Evolutionary conservation across 2,329 filamentous ascomycete genomes (phyloP).

Genomic region (Xylaria sp.): DNA sequence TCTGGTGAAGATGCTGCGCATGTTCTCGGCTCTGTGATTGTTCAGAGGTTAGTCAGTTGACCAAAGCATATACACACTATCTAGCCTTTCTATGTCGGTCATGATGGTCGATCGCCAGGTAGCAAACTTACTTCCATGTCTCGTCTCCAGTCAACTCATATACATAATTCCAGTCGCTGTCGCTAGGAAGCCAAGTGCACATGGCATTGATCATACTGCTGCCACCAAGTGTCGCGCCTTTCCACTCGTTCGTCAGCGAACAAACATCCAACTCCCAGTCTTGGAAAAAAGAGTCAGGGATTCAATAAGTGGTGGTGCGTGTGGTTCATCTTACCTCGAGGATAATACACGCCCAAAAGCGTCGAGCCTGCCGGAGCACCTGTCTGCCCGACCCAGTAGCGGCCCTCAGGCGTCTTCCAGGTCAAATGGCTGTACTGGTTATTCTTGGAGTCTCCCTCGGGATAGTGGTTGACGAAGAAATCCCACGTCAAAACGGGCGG

Average conservation of each 20-base stretch:
- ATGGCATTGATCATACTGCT: constrained; percentile 44
- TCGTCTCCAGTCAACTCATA: constrained; percentile 39
- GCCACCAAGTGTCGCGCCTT: constrained; percentile 44
- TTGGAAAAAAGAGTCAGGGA: background rate
- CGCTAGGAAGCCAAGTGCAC: constrained; percentile 38
- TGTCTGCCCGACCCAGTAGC: constrained; percentile 33
- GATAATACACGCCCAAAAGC: constrained; percentile 46
- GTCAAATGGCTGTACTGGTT: constrained; percentile 45
- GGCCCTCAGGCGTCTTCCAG: constrained; percentile 37
- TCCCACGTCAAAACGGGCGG: constrained; percentile 60
- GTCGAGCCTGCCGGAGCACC: constrained; percentile 42
- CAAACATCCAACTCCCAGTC: background rate
- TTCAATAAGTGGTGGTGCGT: background rate
- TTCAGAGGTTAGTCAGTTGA: constrained; percentile 10
- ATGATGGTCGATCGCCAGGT: background rate
- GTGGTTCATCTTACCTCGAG: constrained; percentile 41
- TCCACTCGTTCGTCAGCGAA: constrained; percentile 7
- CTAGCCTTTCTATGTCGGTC: background rate
- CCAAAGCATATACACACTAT: background rate
- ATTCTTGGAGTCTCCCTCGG: constrained; percentile 60
- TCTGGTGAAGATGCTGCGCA: constrained; percentile 36
- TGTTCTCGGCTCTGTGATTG: constrained; percentile 32
- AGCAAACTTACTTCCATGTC: constrained; percentile 40
- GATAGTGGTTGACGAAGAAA: constrained; percentile 65
- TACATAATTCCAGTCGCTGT: constrained; percentile 44